Base-by-base conservation (phyloP, 2,329 filamentous ascomycete species). In the Epichloe typhina region DNA sequence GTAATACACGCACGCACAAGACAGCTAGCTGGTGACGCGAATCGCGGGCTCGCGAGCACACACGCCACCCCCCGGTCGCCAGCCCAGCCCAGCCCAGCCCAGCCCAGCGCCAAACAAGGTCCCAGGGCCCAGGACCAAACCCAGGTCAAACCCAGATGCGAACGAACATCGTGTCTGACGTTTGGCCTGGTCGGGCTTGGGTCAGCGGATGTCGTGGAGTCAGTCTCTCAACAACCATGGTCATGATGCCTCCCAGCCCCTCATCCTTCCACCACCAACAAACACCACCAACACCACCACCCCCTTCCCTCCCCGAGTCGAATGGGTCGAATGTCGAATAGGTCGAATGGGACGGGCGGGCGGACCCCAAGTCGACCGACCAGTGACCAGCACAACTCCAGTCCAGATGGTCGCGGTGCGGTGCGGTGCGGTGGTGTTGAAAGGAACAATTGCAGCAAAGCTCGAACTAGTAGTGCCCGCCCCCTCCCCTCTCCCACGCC, bases 71-170 rank as follows among this genome's bases (percentile, higher is more conserved):
- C 42, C 47, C 37, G 12, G 9, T 12, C 31, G 26, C 46, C 36
- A 38, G 42, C 23, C 48, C 36, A 49, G 47, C 23, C 48, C 36
- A 49, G 39, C 47, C 26, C 26, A 35, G 46, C 23, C 23, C 23
- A 23, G 23, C 40, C 36, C 40, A 49, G 35, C 44, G 31, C 37
- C 33, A 45, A 26, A 44, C 40, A 43, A 37, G 41, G 35, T 41
- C n/a, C 46, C 43, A 46, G 36, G 41, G 12, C 49, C 23, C 42
- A 31, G 26, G 47, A 31, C 26, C 39, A 23, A 40, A 46, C 11
- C 49, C 48, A 50, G 42, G 41, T 15, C 47, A 35, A 50, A 33
- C 35, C 44, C 49, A 50, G 26, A 40, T 44, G 43, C 12, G 35
- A 43, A 41, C 37, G 37, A 21, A 38, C 36, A 43, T 51, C 35